These are phyloP conservation scores for Filobasidium floriforme DNA, from an alignment of 768 basidiomycete species.

Conservation along the genomic window DNA sequence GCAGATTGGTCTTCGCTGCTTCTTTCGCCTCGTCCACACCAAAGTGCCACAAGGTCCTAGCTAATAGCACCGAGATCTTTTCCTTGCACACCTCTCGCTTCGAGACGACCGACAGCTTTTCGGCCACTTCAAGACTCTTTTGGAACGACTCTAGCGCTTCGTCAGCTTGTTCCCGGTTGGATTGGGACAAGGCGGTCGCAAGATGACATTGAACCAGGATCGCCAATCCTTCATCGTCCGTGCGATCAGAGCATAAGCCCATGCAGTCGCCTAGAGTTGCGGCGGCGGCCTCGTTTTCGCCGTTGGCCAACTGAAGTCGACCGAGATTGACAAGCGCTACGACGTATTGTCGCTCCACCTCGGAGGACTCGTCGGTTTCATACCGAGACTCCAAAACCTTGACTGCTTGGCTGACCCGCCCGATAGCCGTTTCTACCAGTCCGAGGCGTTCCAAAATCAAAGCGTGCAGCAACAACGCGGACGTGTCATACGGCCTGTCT, in stretches of 20 bases:
- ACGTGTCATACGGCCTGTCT: constrained; percentile 60
- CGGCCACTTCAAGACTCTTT: constrained; percentile 53
- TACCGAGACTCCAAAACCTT: constrained; percentile 72
- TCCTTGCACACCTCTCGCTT: constrained; percentile 50
- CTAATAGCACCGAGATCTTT: constrained; percentile 68
- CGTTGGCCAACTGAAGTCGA: constrained; percentile 59
- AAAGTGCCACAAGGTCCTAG: constrained; percentile 75
- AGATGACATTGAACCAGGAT: constrained; percentile 46
- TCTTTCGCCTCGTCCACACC: constrained; percentile 69
- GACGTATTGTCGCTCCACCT: constrained; percentile 68
- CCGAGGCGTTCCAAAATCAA: constrained; percentile 79
- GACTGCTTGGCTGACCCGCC: constrained; percentile 59
- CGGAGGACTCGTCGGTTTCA: constrained; percentile 73
- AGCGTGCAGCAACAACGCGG: constrained; percentile 72
- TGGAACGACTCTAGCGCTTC: constrained; percentile 64
- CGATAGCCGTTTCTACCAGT: constrained; percentile 57
- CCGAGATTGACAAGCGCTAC: constrained; percentile 77
- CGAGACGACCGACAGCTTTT: constrained; percentile 15
- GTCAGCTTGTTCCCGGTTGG: constrained; percentile 58
- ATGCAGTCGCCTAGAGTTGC: constrained; percentile 66
- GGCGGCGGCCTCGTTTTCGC: constrained; percentile 57
- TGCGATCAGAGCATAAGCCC: constrained; percentile 57
- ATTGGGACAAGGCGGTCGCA: constrained; percentile 64
- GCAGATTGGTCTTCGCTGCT: constrained; percentile 64
- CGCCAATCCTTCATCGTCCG: constrained; percentile 43